phyloP scores from a whole-genome alignment of 2,329 filamentous ascomycete genomes.

The Ophidiomyces ophidiicola region DNA sequence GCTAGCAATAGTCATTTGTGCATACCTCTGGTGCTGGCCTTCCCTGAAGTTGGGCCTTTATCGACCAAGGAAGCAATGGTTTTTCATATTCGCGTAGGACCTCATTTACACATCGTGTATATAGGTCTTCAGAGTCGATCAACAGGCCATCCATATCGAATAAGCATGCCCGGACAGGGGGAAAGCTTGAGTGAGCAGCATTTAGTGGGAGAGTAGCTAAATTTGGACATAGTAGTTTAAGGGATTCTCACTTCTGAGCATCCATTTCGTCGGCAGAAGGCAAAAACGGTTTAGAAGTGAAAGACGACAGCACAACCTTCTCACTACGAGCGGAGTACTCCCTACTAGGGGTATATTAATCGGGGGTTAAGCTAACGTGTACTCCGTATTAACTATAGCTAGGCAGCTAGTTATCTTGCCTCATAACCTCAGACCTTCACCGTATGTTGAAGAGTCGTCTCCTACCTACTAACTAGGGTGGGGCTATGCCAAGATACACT shows the following conservation, averaged over 20 bases:
- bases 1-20: too few species aligned
- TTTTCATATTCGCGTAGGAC: conserved; percentile 64
- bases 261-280: neutral
- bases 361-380: too few species aligned
- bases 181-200: conserved; percentile 44
- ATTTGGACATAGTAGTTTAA: neutral
- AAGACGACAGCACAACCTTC: neutral
- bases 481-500: too few species aligned
- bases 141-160: conserved; percentile 99
- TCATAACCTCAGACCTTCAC: too few species aligned
- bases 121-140: conserved; percentile 83
- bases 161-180: conserved; percentile 75
- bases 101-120: conserved; percentile 71
- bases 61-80: conserved; percentile 71
- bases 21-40: conserved; percentile 45
- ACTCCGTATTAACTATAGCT: too few species aligned
- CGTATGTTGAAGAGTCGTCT: too few species aligned
- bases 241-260: conserved; percentile 1
- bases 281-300: neutral
- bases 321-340: too few species aligned
- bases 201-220: neutral
- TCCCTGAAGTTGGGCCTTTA: conserved; percentile 80
- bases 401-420: too few species aligned
- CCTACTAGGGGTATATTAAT: too few species aligned
- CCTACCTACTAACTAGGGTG: too few species aligned